Evolutionary conservation across 441 rosid genomes (phyloP), one percentile per base, ranked within the genome.

Genomic region (Viola pubescens): DNA sequence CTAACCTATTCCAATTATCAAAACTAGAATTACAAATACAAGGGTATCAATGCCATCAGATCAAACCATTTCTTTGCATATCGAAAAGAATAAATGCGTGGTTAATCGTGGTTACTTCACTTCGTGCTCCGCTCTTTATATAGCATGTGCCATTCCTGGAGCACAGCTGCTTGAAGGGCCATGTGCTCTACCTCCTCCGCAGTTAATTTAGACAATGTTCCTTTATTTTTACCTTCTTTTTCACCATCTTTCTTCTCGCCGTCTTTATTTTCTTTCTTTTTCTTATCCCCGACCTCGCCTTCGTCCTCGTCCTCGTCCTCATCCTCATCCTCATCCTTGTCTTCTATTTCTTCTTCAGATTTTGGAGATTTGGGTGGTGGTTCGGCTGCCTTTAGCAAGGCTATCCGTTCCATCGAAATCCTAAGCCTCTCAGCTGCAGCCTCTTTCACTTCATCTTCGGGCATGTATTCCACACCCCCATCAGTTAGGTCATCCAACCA

Each of bases 101-200:
- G 50, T 61, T 59, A 78, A 52, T 66, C 5, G n/a, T 55, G 37
- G 50, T 61, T 59, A 78, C 49, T 66, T 68, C 51, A 70, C 76
- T 70, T 74, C 50, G 71, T 34, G 73, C 70, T 81, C 76, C 92
- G 81, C 64, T 84, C 91, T 77, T 88, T 94, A 74, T 86, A 82
- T 73, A 90, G 73, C 65, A 82, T 67, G 81, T 90, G 99, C 99
- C 99, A 94, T 64, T 94, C 97, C 71, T 86, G 97, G 43, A 94
- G 89, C 44, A 94, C 97, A 6, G 97, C 94, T 3, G 95, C 83
- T 76, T 90, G 99, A 64, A 90, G 97, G 3, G 99, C 99, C 63
- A 78, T 84, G 73, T 90, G 99, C 77, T 94, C 96, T 37, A 89
- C 91, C 75, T 90, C 99, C 77, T 94, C 99, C 3, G 97, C 95